These are phyloP conservation scores for Fusarium subglutinans DNA, from an alignment of 2,329 filamentous ascomycete species.

Conservation along the genomic window DNA sequence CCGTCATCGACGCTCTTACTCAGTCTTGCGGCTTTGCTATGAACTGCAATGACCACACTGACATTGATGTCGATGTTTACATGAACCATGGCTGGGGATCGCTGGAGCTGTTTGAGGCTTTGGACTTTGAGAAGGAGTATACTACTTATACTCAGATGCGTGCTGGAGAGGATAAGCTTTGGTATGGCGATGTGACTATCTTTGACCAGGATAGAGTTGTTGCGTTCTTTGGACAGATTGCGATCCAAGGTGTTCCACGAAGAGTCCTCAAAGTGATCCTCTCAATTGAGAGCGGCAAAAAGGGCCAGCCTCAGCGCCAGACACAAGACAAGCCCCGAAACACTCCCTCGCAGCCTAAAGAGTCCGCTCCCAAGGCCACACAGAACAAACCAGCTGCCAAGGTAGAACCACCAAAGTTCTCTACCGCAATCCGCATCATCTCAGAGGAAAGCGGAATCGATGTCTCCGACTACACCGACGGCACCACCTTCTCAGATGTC, in stretches of 20 bases:
- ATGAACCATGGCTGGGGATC: conserved; percentile 39
- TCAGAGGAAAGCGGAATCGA: conserved; percentile 34
- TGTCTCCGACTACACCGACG: conserved; percentile 60
- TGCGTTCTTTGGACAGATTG: conserved; percentile 41
- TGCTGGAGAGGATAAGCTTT: conserved; percentile 25
- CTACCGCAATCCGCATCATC: conserved; percentile 22
- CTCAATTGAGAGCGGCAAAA: conserved; percentile 27
- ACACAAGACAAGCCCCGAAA: neutral
- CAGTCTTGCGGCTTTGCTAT: conserved; percentile 38
- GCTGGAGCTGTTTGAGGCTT: conserved; percentile 26
- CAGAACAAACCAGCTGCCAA: neutral
- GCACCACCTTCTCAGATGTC: conserved; percentile 65
- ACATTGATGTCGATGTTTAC: conserved; percentile 30
- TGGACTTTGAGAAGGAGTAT: conserved; percentile 36
- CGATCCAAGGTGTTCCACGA: conserved; percentile 45
- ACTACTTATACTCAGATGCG: conserved; percentile 34
- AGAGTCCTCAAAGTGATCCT: conserved; percentile 34
- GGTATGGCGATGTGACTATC: conserved; percentile 61
- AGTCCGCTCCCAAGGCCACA: rapidly evolving
- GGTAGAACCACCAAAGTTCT: neutral
- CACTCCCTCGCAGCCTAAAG: neutral
- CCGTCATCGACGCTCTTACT: conserved; percentile 32
- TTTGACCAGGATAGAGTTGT: conserved; percentile 63
- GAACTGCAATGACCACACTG: conserved; percentile 37
- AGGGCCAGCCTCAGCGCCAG: conserved; percentile 16